A percentile compares a stretch with the other conserved stretches of the same genome.
These are phyloP conservation scores for Tephrocybe sp. DNA, from an alignment of 768 basidiomycete genomes.

Conservation along the genomic window DNA sequence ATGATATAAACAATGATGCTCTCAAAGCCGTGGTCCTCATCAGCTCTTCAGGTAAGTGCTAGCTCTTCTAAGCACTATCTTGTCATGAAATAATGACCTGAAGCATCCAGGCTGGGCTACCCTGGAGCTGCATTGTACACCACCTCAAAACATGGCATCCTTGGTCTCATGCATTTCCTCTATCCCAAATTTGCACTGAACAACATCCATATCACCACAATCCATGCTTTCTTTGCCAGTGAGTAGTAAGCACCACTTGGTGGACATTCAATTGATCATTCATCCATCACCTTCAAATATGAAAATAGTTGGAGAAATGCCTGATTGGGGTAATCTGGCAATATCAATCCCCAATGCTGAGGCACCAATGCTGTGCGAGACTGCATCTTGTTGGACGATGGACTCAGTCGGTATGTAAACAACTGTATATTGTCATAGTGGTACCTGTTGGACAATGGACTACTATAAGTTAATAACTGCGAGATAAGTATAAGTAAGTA, in stretches of 20 bases:
- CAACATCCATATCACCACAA: conserved; percentile 43
- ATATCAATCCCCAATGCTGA: too few relatives aligned
- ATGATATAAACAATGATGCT: conserved; percentile 27
- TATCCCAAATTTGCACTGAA: conserved; percentile 30
- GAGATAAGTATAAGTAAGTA: too few relatives aligned
- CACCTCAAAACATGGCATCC: conserved; percentile 53
- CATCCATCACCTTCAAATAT: conserved; percentile 34
- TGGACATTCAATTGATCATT: too few relatives aligned
- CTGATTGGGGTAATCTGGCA: too few relatives aligned
- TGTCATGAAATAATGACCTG: not conserved
- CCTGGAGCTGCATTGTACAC: conserved; percentile 45
- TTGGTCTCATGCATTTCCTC: conserved; percentile 53
- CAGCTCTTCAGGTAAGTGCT: conserved; percentile 49
- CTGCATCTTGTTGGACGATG: too few relatives aligned
- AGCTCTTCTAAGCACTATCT: not conserved
- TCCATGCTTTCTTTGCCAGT: conserved; percentile 60
- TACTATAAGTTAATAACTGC: too few relatives aligned
- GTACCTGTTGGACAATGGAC: too few relatives aligned
- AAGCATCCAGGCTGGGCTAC: conserved; percentile 52
- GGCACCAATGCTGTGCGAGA: too few relatives aligned
- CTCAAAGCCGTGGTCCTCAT: conserved; percentile 52
- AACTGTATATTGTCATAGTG: too few relatives aligned
- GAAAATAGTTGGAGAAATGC: too few relatives aligned
- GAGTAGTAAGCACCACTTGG: conserved; percentile 5
- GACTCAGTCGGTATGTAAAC: too few relatives aligned